phyloP scores from a whole-genome alignment of 1,284 basidiomycete genomes.

The Athelia sp. region DNA sequence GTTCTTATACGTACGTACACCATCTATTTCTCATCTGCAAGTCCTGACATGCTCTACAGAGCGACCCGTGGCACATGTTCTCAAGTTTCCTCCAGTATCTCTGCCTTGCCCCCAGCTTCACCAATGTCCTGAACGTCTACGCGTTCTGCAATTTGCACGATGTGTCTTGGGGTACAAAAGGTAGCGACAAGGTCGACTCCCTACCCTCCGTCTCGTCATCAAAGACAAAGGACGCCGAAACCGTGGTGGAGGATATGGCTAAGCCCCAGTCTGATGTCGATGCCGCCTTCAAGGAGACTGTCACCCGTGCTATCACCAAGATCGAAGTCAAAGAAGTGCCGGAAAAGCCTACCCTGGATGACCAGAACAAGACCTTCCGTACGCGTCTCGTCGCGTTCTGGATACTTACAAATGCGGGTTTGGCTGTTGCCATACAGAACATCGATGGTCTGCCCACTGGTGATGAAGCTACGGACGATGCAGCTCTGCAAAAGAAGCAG shows the following conservation, averaged over 20 bases:
- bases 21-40: constrained; percentile 74
- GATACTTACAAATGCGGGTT: constrained; percentile 79
- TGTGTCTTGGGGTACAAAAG: constrained; percentile 94
- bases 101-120: constrained; percentile 86
- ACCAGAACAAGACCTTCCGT: constrained; percentile 92
- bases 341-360: constrained; percentile 87
- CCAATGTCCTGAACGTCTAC: constrained; percentile 93
- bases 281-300: constrained; percentile 90
- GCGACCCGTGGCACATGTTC: constrained; percentile 98
- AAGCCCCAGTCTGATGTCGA: constrained; percentile 87
- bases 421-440: constrained; percentile 83
- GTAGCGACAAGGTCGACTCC: constrained; percentile 92
- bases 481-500: constrained; percentile 52
- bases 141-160: constrained; percentile 95
- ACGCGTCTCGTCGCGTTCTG: constrained; percentile 83
- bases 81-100: constrained; percentile 95
- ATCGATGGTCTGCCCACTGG: constrained; percentile 62
- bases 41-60: constrained; percentile 34
- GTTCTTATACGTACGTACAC: constrained; percentile 18
- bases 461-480: constrained; percentile 36
- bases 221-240: constrained; percentile 71
- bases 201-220: constrained; percentile 88
- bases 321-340: constrained; percentile 60
- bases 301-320: constrained; percentile 87
- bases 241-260: constrained; percentile 80